phyloP scores from a whole-genome alignment of 352 stramenopile genomes.

The Phytophthora hibernalis region DNA sequence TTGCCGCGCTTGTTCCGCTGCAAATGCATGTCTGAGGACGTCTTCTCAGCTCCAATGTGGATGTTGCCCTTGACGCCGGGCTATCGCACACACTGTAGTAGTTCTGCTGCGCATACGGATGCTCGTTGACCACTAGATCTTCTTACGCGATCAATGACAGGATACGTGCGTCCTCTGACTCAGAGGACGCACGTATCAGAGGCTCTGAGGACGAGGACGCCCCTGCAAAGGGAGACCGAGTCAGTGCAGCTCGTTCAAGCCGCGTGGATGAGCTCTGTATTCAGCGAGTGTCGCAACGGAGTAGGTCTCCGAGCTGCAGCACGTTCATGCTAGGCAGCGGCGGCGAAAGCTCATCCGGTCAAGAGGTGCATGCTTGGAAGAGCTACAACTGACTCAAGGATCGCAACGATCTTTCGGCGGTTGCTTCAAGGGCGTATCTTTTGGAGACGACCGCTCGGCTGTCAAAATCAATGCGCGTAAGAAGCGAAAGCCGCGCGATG shows the following conservation, averaged over 20 bases:
- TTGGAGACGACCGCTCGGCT: slow-evolving; percentile 8
- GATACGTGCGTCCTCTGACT: not conserved
- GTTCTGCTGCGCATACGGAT: too few species aligned
- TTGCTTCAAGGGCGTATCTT: slow-evolving; percentile 42
- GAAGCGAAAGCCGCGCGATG: not conserved
- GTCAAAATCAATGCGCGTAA: not conserved
- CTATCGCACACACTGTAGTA: too few species aligned
- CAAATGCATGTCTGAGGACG: too few species aligned
- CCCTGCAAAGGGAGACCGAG: not conserved
- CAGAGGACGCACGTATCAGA: too few species aligned
- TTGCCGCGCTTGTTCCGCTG: too few species aligned
- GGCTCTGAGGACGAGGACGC: too few species aligned
- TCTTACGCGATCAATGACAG: too few species aligned
- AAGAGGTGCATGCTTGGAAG: slow-evolving; percentile 22
- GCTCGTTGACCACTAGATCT: too few species aligned
- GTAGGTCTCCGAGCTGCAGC: not conserved
- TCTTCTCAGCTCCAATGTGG: too few species aligned
- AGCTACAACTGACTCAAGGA: slow-evolving; percentile 21
- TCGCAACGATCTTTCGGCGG: slow-evolving; percentile 30
- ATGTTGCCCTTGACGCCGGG: too few species aligned
- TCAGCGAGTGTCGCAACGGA: not conserved
- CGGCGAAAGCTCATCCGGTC: not conserved
- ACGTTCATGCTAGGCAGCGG: not conserved
- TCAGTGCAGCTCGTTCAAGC: not conserved
- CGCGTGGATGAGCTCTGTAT: not conserved